Evolutionary conservation across 1,284 basidiomycete genomes (phyloP).

Genomic region (Rhodotorula sp.): DNA sequence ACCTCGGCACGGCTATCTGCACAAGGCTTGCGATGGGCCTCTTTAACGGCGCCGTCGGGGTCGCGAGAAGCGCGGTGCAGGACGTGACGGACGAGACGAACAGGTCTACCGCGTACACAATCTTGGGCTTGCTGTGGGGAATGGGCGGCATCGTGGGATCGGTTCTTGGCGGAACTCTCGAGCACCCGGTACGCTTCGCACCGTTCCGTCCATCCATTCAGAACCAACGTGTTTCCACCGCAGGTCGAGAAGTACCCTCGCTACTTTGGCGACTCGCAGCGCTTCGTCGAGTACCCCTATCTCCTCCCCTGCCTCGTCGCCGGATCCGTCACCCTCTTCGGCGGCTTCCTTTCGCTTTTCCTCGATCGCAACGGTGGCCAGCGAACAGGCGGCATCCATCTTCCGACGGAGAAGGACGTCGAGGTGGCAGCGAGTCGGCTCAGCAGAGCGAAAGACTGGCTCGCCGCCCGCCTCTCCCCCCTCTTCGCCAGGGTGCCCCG

Average conservation of each 20-base stretch:
- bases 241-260: conserved; percentile 9
- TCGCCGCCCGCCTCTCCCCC: not conserved
- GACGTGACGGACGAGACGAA: conserved; percentile 72
- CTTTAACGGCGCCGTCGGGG: conserved; percentile 68
- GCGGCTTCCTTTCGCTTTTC: conserved; percentile 82
- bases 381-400: conserved; percentile 73
- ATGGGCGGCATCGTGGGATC: conserved; percentile 44
- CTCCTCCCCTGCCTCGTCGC: conserved; percentile 78
- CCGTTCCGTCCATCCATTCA: not conserved
- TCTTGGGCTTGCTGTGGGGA: conserved; percentile 42
- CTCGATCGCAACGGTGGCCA: conserved; percentile 87
- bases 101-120: conserved; percentile 23
- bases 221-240: not conserved
- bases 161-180: conserved; percentile 40
- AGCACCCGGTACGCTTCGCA: conserved; percentile 16
- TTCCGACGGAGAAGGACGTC: conserved; percentile 67
- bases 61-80: conserved; percentile 72
- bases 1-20: conserved; percentile 68
- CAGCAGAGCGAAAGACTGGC: not conserved
- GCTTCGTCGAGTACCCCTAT: conserved; percentile 85
- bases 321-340: conserved; percentile 54
- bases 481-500: not conserved
- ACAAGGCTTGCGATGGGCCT: conserved; percentile 91
- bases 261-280: conserved; percentile 46
- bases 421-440: conserved; percentile 18